phyloP scores from a whole-genome alignment of 2,329 filamentous ascomycete species.

The Cladosporium sp. region DNA sequence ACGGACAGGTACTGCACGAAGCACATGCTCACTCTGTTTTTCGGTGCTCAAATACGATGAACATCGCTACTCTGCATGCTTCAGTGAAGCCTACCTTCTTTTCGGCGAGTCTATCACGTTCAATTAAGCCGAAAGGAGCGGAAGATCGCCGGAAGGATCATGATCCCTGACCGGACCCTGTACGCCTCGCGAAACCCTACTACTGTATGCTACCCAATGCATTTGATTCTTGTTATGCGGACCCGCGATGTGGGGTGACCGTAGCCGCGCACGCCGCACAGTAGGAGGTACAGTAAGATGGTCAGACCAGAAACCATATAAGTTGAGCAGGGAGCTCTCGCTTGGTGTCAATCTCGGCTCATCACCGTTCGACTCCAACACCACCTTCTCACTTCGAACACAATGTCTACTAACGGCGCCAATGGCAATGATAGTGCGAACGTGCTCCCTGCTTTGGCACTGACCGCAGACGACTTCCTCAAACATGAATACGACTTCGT shows the following conservation, averaged over 20 bases:
- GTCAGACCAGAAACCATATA: not conserved
- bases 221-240: not conserved
- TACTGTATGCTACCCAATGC: not conserved
- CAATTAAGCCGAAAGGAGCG: not conserved
- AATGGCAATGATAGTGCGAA: constrained; percentile 20
- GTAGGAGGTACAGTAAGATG: not conserved
- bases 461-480: constrained; percentile 31
- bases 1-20: not conserved
- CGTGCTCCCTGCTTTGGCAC: constrained; percentile 32
- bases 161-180: not conserved
- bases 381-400: not conserved
- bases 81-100: too few relatives aligned
- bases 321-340: not conserved
- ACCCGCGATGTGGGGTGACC: not conserved
- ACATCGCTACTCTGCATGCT: not conserved
- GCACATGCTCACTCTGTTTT: not conserved
- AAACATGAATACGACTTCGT: constrained; percentile 35
- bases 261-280: not conserved
- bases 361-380: not conserved
- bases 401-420: constrained; percentile 30
- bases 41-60: not conserved
- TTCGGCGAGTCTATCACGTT: not conserved
- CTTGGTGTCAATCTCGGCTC: not conserved
- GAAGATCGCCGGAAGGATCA: constrained; percentile 15
- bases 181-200: not conserved